A percentile compares a stretch with the other conserved stretches of the same genome.
These are phyloP conservation scores for Viridothelium virens DNA, from an alignment of 495 filamentous ascomycete species.

Conservation along the genomic window DNA sequence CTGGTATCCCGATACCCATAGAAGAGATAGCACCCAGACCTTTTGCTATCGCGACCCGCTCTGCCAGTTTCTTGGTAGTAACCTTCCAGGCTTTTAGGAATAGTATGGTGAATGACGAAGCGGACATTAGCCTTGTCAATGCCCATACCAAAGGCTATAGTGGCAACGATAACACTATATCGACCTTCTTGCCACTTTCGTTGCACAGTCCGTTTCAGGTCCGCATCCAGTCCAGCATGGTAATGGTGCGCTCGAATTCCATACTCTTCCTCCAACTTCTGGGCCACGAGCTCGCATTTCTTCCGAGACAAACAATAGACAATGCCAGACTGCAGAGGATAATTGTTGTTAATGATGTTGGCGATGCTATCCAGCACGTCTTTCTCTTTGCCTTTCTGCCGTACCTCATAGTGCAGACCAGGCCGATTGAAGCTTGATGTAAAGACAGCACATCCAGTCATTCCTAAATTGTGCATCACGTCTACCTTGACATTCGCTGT, in stretches of 20 bases:
- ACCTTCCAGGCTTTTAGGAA: constrained; percentile 94
- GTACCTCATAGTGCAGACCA: constrained; percentile 82
- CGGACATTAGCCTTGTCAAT: constrained; percentile 96
- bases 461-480: constrained; percentile 78
- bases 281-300: constrained; percentile 70
- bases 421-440: constrained; percentile 90
- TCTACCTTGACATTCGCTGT: constrained; percentile 87
- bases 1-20: constrained; percentile 69
- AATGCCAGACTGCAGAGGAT: constrained; percentile 72
- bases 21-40: constrained; percentile 82
- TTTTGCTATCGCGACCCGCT: constrained; percentile 81
- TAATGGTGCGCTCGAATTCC: constrained; percentile 73
- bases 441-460: constrained; percentile 66
- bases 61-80: constrained; percentile 98
- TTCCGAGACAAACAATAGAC: constrained; percentile 87
- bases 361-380: constrained; percentile 60
- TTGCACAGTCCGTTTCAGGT: constrained; percentile 61
- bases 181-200: constrained; percentile 70
- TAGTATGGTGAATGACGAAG: constrained; percentile 84
- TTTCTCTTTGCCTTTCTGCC: constrained; percentile 48
- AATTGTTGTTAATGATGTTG: constrained; percentile 56
- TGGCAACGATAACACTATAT: constrained; percentile 90
- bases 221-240: constrained; percentile 65
- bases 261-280: constrained; percentile 51
- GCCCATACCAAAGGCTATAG: constrained; percentile 98